Percentiles rank a stretch among this genome's conserved stretches.
These are phyloP conservation scores for Fusarium continuum DNA, from an alignment of 2,329 filamentous ascomycete genomes.

Conservation along the genomic window DNA sequence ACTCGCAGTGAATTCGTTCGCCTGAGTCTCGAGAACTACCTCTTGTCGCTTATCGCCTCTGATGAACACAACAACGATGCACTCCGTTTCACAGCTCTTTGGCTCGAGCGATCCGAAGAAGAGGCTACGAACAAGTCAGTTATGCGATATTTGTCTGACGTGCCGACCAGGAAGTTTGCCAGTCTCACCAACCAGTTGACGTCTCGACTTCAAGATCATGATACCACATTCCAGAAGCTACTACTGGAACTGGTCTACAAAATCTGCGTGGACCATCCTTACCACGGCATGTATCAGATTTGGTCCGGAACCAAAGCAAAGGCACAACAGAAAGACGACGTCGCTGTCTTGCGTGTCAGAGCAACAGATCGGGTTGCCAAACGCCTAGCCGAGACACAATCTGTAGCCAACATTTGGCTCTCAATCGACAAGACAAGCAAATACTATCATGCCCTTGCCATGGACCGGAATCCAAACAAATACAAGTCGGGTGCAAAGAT, in stretches of 20 bases:
- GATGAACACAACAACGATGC: constrained; percentile 91
- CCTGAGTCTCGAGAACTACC: constrained; percentile 91
- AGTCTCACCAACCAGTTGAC: constrained; percentile 94
- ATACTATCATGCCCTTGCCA: constrained; percentile 70
- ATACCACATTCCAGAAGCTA: constrained; percentile 78
- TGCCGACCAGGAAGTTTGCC: constrained; percentile 92
- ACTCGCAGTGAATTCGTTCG: constrained; percentile 85
- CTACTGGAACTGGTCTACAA: constrained; percentile 78
- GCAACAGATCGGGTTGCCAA: constrained; percentile 77
- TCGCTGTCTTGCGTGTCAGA: constrained; percentile 75
- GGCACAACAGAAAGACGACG: constrained; percentile 75
- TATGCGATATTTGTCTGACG: constrained; percentile 71
- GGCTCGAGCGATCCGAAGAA: constrained; percentile 87
- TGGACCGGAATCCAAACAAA: constrained; percentile 69
- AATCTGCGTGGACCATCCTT: constrained; percentile 93
- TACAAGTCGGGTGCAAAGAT: constrained; percentile 76
- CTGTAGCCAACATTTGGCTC: constrained; percentile 68
- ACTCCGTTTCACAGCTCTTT: constrained; percentile 90
- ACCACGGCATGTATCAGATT: constrained; percentile 97
- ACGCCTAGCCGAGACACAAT: constrained; percentile 63
- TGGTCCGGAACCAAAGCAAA: constrained; percentile 81
- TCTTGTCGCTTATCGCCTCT: constrained; percentile 83
- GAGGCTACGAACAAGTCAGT: constrained; percentile 81
- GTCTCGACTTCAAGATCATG: constrained; percentile 82
- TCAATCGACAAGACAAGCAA: constrained; percentile 79